Conservation (phyloP, 306 rosid species). For the Lupinus albus region DNA sequence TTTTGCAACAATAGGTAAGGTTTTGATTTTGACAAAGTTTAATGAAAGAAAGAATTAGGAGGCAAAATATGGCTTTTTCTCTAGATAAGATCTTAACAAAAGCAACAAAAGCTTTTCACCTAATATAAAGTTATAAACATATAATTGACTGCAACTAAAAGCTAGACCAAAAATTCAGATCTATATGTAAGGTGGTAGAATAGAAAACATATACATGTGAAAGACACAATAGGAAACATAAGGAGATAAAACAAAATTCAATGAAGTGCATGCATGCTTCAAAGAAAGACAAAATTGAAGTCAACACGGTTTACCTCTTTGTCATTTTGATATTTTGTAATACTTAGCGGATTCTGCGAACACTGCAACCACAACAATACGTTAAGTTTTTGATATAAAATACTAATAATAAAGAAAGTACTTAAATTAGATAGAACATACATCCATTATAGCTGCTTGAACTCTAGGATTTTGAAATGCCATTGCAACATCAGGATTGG, state of each 20-base stretch:
- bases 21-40: background rate
- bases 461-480: slow-evolving; percentile 99
- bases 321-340: slow-evolving; percentile 93
- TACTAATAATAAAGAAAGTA: background rate
- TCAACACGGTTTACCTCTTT: slow-evolving; percentile 71
- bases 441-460: slow-evolving; percentile 99
- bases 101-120: background rate
- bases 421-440: slow-evolving; percentile 50
- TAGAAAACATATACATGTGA: background rate
- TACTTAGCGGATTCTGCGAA: slow-evolving; percentile 87
- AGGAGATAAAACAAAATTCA: background rate
- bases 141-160: background rate
- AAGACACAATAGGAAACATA: background rate
- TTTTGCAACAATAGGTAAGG: background rate
- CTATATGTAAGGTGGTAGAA: background rate
- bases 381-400: slow-evolving; percentile 33
- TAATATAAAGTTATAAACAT: background rate
- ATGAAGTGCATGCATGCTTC: slow-evolving; percentile 4
- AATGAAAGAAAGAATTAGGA: background rate
- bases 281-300: slow-evolving; percentile 35
- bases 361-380: slow-evolving; percentile 70
- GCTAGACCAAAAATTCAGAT: slow-evolving; percentile 17
- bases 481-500: slow-evolving; percentile 91
- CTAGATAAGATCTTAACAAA: background rate
- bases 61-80: background rate